Evolutionary conservation across 2,329 filamentous ascomycete species (phyloP).

Genomic region (Epicoccum nigrum): DNA sequence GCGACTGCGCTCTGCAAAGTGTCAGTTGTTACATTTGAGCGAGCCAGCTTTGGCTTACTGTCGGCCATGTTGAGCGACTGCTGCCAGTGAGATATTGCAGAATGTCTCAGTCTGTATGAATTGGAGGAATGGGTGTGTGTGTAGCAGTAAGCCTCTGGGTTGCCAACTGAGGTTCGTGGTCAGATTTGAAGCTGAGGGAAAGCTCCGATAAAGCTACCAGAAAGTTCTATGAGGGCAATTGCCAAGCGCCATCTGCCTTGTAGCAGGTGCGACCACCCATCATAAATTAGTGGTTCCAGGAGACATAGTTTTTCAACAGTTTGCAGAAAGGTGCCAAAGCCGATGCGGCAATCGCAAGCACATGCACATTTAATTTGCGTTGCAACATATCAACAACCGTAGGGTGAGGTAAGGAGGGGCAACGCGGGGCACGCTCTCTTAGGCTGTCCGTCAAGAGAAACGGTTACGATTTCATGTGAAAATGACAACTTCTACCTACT

Average conservation of each 20-base stretch:
- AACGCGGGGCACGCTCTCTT: slow-evolving; percentile 29
- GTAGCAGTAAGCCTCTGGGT: background rate
- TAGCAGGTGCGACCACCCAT: slow-evolving; percentile 12
- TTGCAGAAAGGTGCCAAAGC: background rate
- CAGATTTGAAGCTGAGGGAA: slow-evolving; percentile 30
- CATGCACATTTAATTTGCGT: background rate
- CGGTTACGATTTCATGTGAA: background rate
- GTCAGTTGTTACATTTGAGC: slow-evolving; percentile 7
- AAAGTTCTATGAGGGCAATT: slow-evolving; percentile 40
- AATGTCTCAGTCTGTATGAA: background rate
- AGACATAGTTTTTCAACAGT: background rate
- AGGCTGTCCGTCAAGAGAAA: background rate
- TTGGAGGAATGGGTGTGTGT: background rate
- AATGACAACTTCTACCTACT: too few species aligned
- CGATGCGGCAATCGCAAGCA: background rate
- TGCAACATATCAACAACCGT: slow-evolving; percentile 20
- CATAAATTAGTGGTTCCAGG: background rate
- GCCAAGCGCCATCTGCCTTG: slow-evolving; percentile 30
- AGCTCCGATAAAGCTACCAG: slow-evolving; percentile 36
- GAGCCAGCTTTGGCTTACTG: slow-evolving; percentile 22
- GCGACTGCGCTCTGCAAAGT: slow-evolving; percentile 66
- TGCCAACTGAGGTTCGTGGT: slow-evolving; percentile 5
- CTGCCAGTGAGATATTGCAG: background rate
- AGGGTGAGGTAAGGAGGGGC: slow-evolving; percentile 31
- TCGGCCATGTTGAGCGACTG: slow-evolving; percentile 33